Evolutionary conservation across 805 yeast species (phyloP).

Genomic region (Wickerhamomyces strasburgensis): DNA sequence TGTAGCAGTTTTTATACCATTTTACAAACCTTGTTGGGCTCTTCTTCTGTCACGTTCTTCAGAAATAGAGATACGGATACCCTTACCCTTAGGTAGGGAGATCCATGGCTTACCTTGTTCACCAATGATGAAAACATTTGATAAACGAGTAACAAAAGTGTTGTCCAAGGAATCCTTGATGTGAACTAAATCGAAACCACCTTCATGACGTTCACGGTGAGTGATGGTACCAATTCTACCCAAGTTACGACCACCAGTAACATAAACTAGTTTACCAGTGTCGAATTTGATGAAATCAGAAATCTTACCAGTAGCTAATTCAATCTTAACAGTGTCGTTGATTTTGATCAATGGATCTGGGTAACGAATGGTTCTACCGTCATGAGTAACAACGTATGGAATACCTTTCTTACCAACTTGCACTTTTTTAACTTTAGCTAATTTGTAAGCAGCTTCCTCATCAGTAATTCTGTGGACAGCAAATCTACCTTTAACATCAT

Average conservation of each 20-base stretch:
- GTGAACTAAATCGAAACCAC: slow-evolving; percentile 97
- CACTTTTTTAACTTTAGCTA: slow-evolving; percentile 96
- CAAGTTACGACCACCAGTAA: slow-evolving; percentile 98
- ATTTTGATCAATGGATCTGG: slow-evolving; percentile 97
- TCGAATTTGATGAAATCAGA: slow-evolving; percentile 86
- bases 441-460: slow-evolving; percentile 97
- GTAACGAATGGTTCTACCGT: slow-evolving; percentile 99
- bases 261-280: slow-evolving; percentile 87
- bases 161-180: slow-evolving; percentile 92
- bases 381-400: slow-evolving; percentile 99
- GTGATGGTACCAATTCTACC: slow-evolving; percentile 95
- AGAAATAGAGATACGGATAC: slow-evolving; percentile 91
- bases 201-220: slow-evolving; percentile 97
- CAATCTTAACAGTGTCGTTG: slow-evolving; percentile 97
- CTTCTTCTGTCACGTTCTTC: slow-evolving; percentile 99
- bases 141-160: slow-evolving; percentile 91
- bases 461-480: slow-evolving; percentile 99
- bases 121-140: slow-evolving; percentile 92
- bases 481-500: slow-evolving; percentile 98
- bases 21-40: slow-evolving; percentile 46
- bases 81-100: slow-evolving; percentile 98
- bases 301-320: slow-evolving; percentile 93
- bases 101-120: slow-evolving; percentile 93
- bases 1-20: slow-evolving; percentile 5
- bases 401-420: slow-evolving; percentile 98